Evolutionary conservation across 2,329 filamentous ascomycete species (phyloP).

Genomic region (Sclerotinia trifoliorum): DNA sequence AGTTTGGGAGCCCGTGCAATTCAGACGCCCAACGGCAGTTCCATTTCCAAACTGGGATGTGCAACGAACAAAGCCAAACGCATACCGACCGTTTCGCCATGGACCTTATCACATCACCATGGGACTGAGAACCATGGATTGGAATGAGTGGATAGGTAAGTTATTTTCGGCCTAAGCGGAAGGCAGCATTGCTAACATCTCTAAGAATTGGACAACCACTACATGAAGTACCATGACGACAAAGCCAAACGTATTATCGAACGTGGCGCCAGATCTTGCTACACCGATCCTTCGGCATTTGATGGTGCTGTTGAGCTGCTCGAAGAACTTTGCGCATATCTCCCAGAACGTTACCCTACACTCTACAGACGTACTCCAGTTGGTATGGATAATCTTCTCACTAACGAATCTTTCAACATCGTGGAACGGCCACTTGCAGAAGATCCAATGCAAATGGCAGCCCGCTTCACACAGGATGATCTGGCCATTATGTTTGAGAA

Average conservation of each 20-base stretch:
- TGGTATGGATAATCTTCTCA: conserved; percentile 69
- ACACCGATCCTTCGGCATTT: conserved; percentile 67
- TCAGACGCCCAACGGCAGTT: conserved; percentile 37
- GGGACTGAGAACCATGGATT: conserved; percentile 40
- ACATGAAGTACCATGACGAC: conserved; percentile 66
- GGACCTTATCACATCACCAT: conserved; percentile 41
- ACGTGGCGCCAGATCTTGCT: conserved; percentile 65
- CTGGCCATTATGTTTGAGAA: conserved; percentile 80
- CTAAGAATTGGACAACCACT: conserved; percentile 76
- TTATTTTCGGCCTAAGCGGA: background rate
- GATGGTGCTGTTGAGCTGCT: conserved; percentile 73
- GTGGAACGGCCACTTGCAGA: conserved; percentile 62
- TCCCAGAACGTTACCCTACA: conserved; percentile 71
- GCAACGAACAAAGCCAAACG: conserved; percentile 37
- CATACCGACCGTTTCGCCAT: conserved; percentile 40
- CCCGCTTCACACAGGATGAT: conserved; percentile 76
- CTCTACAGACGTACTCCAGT: conserved; percentile 63
- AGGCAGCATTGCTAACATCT: conserved; percentile 24
- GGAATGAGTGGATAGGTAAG: conserved; percentile 41
- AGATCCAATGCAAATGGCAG: conserved; percentile 75
- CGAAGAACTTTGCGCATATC: conserved; percentile 68
- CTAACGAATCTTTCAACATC: conserved; percentile 70
- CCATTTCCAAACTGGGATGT: conserved; percentile 38
- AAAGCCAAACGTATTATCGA: conserved; percentile 68
- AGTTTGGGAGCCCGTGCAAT: conserved; percentile 40